Evolutionary conservation across 192 early-diverging fungal species (phyloP), one percentile per base, ranked within the genome.

Genomic region (Gigaspora rosea): DNA sequence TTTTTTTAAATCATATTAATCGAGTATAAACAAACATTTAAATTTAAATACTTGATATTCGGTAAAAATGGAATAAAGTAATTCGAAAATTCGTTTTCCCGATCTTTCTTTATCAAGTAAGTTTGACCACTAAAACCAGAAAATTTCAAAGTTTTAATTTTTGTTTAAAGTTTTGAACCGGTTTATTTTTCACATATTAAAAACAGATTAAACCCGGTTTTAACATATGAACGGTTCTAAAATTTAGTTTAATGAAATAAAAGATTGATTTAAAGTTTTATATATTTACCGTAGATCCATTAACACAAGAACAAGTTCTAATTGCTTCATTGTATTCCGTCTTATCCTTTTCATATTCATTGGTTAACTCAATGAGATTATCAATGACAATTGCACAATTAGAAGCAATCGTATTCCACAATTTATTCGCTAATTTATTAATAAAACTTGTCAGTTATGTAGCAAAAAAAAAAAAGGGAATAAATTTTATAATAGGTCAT

Each of bases 381-480:
- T 83, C 80, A 27, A 90, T 90, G 8, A 94, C 80, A 13, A 70
- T 80, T 41, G 69, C 82, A 80, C 95, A 95, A 33, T 85, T 85
- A 16, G 59, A 74, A 20, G 91, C 87, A 20, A 97, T 84, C 18
- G 79, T 71, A 8, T 57, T 50, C 95, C 95, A 97, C 1, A 88
- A 71, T 11, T 48, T 69, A 68, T 86, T 74, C 3, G 91, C 90
- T 90, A 71, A 41, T 41, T 49, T 33, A 41, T 18, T 18, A 75
- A 74, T 1, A 16, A 64, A 59, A 63, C 35, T 59, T 15, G 57
- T 35, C 1, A 57, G 9, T 18, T 9, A 36, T 18, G 18, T 36
- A 7, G 7, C 8, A 64, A 15, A 16, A 52, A 49, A 52, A 12
- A 51, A 22, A 52, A 13, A 51, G 1, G 18, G 22, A 22, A 11